Base-by-base conservation (phyloP, 345 rosid species). In the Raphanus raphanistrum region DNA sequence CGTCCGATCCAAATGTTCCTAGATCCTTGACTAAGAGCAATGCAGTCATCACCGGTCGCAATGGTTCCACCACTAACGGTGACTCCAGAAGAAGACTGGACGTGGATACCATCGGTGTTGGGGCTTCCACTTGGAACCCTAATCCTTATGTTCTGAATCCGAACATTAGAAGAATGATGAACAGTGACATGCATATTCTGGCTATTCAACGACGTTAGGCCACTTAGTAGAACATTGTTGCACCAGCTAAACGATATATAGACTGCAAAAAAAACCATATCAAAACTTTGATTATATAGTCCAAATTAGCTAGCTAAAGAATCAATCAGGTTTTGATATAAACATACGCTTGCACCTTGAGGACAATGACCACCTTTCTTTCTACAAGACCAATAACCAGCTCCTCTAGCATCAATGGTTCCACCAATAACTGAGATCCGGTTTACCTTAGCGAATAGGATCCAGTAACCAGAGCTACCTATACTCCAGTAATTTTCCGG, bases 21-120 rank as follows among this genome's bases (percentile, higher is more conserved):
- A 29, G 88, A 41, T 54, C 90, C 93, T 60, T 82, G 90, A 27
- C 86, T 86, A 9, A 89, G 63, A 1, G 92, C 85, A 25, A 85
- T 74, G 58, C 92, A 88, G 62, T 88, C 92, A 66, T 88, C 92
- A 2, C 92, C 92, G 0, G 90, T 87, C 8, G 13, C 67, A 55
- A 88, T 79, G 71, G 61, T 27, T 16, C 83, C 78, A 38, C 73
- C 63, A 38, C 55, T 62, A 17, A 87, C 77, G 26, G 88, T 83
- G 6, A 87, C 80, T 2, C 85, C 84, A 0, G 73, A 73, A 8
- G 89, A 88, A 17, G 80, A 63, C 26, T 85, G 86, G 1, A 87
- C 66, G 54, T 76, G 82, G 15, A 88, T 80, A 8, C 92, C 92
- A 6, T 88, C 92, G 8, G 90, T 88, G 76, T 88, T 88, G 0